These are phyloP conservation scores for Castanea sativa DNA, from an alignment of 306 rosid genomes.

Conservation along the genomic window DNA sequence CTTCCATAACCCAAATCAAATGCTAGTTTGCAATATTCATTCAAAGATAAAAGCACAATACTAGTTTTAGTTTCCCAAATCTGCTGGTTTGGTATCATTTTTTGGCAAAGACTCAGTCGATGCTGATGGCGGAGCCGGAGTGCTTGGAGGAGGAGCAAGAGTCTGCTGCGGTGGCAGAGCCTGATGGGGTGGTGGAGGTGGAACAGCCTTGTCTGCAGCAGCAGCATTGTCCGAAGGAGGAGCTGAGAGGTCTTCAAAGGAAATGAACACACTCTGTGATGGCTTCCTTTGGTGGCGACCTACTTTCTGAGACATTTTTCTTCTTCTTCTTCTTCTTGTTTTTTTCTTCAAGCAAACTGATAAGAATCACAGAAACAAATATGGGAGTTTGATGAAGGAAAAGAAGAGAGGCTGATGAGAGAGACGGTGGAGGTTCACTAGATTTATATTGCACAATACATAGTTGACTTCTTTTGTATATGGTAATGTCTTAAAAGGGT, in stretches of 20 bases:
- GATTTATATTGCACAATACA: background rate
- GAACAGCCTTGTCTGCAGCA: background rate
- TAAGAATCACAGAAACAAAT: background rate
- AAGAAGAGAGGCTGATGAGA: background rate
- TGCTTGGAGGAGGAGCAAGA: background rate
- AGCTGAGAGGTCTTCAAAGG: conserved; percentile 23
- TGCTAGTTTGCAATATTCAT: background rate
- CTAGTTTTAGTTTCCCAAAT: background rate
- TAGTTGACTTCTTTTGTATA: background rate
- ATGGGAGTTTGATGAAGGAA: background rate
- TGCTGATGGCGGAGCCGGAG: background rate
- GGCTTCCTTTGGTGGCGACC: conserved; percentile 44
- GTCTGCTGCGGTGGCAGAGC: background rate
- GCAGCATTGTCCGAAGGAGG: conserved; percentile 5
- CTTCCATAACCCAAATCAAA: too few species aligned
- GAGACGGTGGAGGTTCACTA: background rate
- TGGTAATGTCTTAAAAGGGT: background rate
- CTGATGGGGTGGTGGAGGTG: background rate
- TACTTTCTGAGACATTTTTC: conserved; percentile 31
- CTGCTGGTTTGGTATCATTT: background rate
- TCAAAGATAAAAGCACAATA: background rate
- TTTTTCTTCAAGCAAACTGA: background rate
- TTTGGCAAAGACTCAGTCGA: background rate
- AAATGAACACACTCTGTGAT: conserved; percentile 32
- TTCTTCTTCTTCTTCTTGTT: background rate